Base-by-base conservation (phyloP, 2,329 filamentous ascomycete species). In the Calonectria fujianensis region DNA sequence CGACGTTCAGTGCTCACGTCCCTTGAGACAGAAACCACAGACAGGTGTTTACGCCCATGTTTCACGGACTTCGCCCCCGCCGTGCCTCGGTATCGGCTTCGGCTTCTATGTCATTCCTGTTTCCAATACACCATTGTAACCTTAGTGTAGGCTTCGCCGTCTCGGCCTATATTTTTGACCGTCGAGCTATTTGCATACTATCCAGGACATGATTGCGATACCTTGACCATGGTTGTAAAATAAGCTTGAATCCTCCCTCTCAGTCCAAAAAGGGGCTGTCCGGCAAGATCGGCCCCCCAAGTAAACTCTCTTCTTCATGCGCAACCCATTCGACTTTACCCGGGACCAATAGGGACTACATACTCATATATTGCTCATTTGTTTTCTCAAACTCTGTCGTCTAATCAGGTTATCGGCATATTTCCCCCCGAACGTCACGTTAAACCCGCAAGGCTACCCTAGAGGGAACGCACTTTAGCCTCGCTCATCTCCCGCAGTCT, bases 211-310 rank as follows among this genome's bases (percentile, higher is more conserved):
- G 2, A 3, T 27, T n/a, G 11, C 24, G 6, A 18, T 24, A 24
- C 14, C 35, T 41, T 27, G n/a, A 5, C 24, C 57, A 13, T 35
- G 11, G 11, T 27, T 18, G 5, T 29, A 41, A 61, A 27, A 57
- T 39, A 61, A 41, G 35, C 35, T 61, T 61, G 57, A 61, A 29
- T 59, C 57, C 20, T 29, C n/a, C 35, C 57, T 29, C 57, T 10
- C 4, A 4, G 16, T 24, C 37, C 24, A 31, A 61, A 13, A 20
- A 16, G 14, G 14, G 14, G 37, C 32, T 11, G 6, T 18, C 35
- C 39, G 13, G 37, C n/a, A 4, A 13, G 5, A 8, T 11, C 14
- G 13, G 13, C 13, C 57, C 18, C 13, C 27, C n/a, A 41, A 61
- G 32, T 24, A 41, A 61, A 16, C 14, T 39, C 7, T 24, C 14